Percentiles rank a stretch among this genome's conserved stretches.
Conservation (phyloP, 2,329 filamentous ascomycete species). For the Arthroderma sp. region DNA sequence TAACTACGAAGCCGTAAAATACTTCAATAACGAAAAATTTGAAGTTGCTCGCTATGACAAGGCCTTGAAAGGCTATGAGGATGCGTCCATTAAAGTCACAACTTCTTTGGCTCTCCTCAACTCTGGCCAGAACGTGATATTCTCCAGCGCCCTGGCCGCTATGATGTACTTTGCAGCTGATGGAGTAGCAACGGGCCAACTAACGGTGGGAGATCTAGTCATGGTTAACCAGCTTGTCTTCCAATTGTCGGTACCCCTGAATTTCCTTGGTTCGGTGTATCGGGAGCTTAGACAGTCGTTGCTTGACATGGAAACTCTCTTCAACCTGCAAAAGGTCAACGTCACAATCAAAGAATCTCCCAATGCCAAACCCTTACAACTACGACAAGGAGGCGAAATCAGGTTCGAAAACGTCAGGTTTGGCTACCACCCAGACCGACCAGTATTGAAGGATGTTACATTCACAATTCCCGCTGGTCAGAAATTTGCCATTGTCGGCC, state of each 20-base stretch:
- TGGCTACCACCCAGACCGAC: slow-evolving; percentile 74
- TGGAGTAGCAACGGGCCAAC: slow-evolving; percentile 64
- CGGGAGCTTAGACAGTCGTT: slow-evolving; percentile 88
- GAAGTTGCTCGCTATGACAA: slow-evolving; percentile 84
- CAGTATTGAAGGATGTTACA: slow-evolving; percentile 71
- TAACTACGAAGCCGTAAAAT: slow-evolving; percentile 98
- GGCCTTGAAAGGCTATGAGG: slow-evolving; percentile 74
- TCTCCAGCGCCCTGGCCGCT: slow-evolving; percentile 77
- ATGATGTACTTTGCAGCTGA: slow-evolving; percentile 98
- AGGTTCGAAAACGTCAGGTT: slow-evolving; percentile 91
- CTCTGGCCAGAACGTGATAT: slow-evolving; percentile 92
- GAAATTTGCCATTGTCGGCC: slow-evolving; percentile 90
- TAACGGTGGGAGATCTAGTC: slow-evolving; percentile 91
- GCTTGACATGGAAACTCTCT: slow-evolving; percentile 96
- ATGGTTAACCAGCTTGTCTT: slow-evolving; percentile 99
- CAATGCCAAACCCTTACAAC: slow-evolving; percentile 56
- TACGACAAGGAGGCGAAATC: slow-evolving; percentile 74
- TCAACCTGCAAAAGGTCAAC: slow-evolving; percentile 94
- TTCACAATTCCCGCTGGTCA: slow-evolving; percentile 89
- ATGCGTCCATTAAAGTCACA: slow-evolving; percentile 89
- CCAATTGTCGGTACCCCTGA: slow-evolving; percentile 89
- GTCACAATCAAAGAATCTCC: slow-evolving; percentile 68
- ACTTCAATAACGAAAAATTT: slow-evolving; percentile 97
- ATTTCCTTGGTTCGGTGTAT: slow-evolving; percentile 97
- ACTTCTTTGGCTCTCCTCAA: slow-evolving; percentile 90